Base-by-base conservation (phyloP, 371 early-diverging fungal genomes). In the Mucor plumbeus region DNA sequence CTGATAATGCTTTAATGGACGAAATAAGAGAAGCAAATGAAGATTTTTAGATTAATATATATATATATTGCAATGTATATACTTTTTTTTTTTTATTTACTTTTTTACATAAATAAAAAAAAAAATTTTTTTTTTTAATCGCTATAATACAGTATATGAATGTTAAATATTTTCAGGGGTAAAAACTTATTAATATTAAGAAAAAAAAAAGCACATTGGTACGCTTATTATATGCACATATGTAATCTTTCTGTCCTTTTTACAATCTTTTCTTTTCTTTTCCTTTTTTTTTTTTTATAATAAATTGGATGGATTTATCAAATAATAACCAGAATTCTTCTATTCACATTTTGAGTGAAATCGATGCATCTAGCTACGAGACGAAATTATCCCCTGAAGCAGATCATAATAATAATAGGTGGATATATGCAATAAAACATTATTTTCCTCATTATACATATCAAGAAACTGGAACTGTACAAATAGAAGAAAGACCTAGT, bases 1-100 rank as follows among this genome's bases (percentile, higher is more conserved):
- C 95, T 38, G 95, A 95, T 73, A 85, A 90, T 33, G 92, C 90
- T 1, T 82, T 95, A 8, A 77, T 95, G 71, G 69, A 82, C 34
- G 96, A 95, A 74, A 88, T 96, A 55, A 70, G 82, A 41, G 61
- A 85, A 77, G 86, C 83, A 35, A 84, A 84, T 41, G 73, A 72
- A 54, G 77, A 79, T 38, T 76, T 76, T 59, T 79, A 68, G 56
- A 17, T 13, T 33, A 7, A 53, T 1, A 2, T 13, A 53, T 53
- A 13, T 35, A 55, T 55, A 9, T 14, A 55, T 1, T 35, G 48
- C 26, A 10, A 44, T 50, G 19, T 50, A 50, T 50, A 50, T 19
- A 50, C 19, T 5, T 17, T 5, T 21, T 21, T 21, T n/a, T n/a
- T n/a, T n/a, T n/a, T n/a, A n/a, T n/a, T n/a, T n/a, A n/a, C n/a